Base-by-base conservation (phyloP, 352 stramenopile species). In the Pythium sukuiense region DNA sequence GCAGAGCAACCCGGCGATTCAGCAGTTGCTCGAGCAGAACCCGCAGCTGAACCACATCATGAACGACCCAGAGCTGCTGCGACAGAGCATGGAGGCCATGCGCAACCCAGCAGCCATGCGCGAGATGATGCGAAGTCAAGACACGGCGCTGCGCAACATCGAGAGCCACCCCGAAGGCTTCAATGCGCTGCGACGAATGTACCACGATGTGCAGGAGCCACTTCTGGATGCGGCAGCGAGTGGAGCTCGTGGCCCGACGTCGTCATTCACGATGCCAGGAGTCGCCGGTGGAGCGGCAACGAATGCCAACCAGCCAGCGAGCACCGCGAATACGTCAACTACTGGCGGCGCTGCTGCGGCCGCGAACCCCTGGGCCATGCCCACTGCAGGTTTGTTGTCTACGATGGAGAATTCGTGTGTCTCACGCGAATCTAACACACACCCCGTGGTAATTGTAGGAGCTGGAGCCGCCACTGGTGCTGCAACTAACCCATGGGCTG, bases 101-200 rank as follows among this genome's bases (percentile, higher is more conserved):
- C 88, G 96, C 50, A 98, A 99, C 76, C 97, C 97, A 14, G 85
- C 82, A 6, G 90, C 90, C 18, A 98, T 98, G 90, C 91, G 96
- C 46, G 93, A 99, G 69, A 97, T 98, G 78, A 99, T 99, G 95
- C 86, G 97, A 6, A 97, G 85, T 76, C 97, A 99, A 72, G 97
- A 99, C 80, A 95, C 98, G 52, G 97, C 97, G 18, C 85, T 99
- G 79, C 88, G 86, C 49, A 97, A 99, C 74, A 96, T 99, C 62
- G 95, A 99, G 76, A 99, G 96, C 67, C 94, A 99, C 54, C 97
- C 97, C 0, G 97, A 98, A 46, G 97, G 97, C 35, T 99, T 99
- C 73, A 98, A 97, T 71, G 97, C 97, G 1, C 75, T 99, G n/a
- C 86, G 90, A 24, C 84, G 92, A 48, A 97, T 98, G 88, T 97